Evolutionary conservation across 331 rosid genomes (phyloP), one percentile per base, ranked within the genome.

Genomic region (Saraca asoca): DNA sequence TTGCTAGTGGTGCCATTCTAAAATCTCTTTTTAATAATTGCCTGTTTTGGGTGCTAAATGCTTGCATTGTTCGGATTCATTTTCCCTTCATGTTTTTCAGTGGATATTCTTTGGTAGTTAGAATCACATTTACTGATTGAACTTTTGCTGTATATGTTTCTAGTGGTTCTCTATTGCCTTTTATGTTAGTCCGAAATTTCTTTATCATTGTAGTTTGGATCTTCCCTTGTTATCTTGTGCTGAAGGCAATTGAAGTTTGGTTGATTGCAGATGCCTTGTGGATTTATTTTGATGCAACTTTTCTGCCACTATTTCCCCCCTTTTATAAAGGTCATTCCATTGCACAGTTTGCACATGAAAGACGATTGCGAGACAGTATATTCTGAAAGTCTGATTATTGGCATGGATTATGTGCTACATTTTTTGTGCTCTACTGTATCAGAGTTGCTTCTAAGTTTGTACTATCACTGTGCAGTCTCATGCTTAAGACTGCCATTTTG

Each of bases 121-220:
- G 31, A 3, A 24, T 24, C 31, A 24, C 31, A 3, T 24, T 24
- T 24, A 16, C 31, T 48, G 44, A 14, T 29, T 58, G 54, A 73
- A 14, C 39, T 64, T 16, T 18, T 41, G 33, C 29, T 29, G 14
- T 18, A 34, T 18, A 34, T 54, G 46, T 20, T 55, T 56, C 67
- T 56, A 57, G 57, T 8, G 33, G 75, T 62, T 13, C 51, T 72
- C 63, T 24, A 39, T 54, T 12, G 38, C 48, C 64, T 35, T 53
- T 58, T 68, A 62, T 68, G 33, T 62, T 68, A 39, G 46, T 68
- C 15, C 24, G 39, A 75, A 69, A 45, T 13, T 51, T 45, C 35
- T 66, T 43, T 68, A 18, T 29, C 49, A 41, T 62, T 35, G 9
- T 53, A 53, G 43, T n/a, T 71, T 71, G 53, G 71, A 62, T 75